These are phyloP conservation scores for Lodderomyces metapsilosis DNA, from an alignment of 1,139 yeast genomes.

Conservation along the genomic window DNA sequence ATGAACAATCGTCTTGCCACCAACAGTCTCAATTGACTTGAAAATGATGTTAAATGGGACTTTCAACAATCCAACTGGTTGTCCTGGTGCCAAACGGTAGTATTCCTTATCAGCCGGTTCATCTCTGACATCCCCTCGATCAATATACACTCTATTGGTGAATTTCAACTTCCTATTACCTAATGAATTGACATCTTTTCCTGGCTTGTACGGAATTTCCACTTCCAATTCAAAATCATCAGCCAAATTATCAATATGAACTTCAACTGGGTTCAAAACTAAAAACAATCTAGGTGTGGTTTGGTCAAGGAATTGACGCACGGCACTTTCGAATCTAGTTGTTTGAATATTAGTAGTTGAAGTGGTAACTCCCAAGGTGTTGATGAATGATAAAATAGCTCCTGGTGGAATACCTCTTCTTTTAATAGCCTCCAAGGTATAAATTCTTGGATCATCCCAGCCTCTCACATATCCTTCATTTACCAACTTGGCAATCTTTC, in stretches of 20 bases:
- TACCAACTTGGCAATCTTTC: constrained; percentile 92
- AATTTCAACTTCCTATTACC: constrained; percentile 80
- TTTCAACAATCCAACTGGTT: constrained; percentile 93
- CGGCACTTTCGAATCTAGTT: constrained; percentile 83
- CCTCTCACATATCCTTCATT: constrained; percentile 80
- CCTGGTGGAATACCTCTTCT: constrained; percentile 99
- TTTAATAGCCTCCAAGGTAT: constrained; percentile 89
- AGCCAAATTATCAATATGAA: constrained; percentile 77
- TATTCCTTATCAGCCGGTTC: constrained; percentile 48
- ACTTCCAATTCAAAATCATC: constrained; percentile 62
- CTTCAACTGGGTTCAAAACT: constrained; percentile 81
- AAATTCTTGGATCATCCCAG: constrained; percentile 98
- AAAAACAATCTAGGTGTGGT: constrained; percentile 95
- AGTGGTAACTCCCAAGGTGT: constrained; percentile 96
- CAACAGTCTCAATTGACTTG: constrained; percentile 59
- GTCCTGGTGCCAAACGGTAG: constrained; percentile 91
- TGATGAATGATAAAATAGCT: constrained; percentile 87
- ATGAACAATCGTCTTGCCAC: constrained; percentile 66
- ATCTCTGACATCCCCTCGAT: constrained; percentile 58
- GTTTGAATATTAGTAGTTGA: constrained; percentile 89
- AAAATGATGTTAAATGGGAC: constrained; percentile 84
- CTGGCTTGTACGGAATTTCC: constrained; percentile 88
- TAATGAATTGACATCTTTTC: constrained; percentile 59
- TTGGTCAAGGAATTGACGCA: constrained; percentile 83
- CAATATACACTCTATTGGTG: constrained; percentile 76